Conservation (phyloP, 352 stramenopile genomes). For the Phytopythium delawarense region DNA sequence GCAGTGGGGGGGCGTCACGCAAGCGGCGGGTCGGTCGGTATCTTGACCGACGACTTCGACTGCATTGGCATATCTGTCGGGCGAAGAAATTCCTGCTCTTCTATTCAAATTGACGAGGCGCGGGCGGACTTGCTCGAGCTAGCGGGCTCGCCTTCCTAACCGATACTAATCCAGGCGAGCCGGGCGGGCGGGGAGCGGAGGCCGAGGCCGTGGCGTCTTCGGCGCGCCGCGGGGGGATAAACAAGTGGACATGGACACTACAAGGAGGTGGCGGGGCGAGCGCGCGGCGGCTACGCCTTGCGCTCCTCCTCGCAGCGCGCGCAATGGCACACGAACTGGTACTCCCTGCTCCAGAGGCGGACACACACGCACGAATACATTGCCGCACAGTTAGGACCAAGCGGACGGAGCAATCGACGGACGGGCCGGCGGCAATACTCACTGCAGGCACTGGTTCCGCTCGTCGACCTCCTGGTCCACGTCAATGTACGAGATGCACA, state of each 20-base stretch:
- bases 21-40: no score
- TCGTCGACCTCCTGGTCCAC: constrained; percentile 72
- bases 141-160: constrained; percentile 1
- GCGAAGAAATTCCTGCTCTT: constrained; percentile 9
- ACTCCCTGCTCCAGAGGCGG: constrained; percentile 44
- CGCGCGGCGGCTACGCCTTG: constrained; percentile 15
- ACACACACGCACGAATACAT: background rate
- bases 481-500: constrained; percentile 96
- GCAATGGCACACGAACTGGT: constrained; percentile 77
- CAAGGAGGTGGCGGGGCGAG: background rate
- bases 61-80: no score
- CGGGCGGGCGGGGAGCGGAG: background rate
- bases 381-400: background rate
- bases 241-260: background rate
- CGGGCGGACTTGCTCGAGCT: background rate
- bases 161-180: constrained; percentile 4
- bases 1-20: no score
- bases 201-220: background rate
- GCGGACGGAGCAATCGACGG: background rate
- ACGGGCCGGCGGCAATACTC: constrained; percentile 5
- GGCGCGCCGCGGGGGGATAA: background rate
- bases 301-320: constrained; percentile 58
- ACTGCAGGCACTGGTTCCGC: constrained; percentile 76
- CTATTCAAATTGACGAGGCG: constrained; percentile 6
- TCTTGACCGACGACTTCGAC: no score